Base-by-base conservation (phyloP, 2,329 filamentous ascomycete genomes). In the Arthrobotrys conoides region DNA sequence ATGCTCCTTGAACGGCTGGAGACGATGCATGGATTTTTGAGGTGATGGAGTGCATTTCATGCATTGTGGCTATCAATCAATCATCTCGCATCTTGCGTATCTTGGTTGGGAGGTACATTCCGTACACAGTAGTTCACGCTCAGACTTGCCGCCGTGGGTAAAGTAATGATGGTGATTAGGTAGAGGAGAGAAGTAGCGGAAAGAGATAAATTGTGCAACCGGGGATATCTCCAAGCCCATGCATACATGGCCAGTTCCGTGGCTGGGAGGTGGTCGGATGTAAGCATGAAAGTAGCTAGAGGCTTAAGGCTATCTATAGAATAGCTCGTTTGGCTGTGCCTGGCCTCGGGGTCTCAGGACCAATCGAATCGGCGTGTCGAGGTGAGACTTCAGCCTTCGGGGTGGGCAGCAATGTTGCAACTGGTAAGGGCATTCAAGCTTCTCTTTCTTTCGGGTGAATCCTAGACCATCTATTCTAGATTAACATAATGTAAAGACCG, bases 1-100 rank as follows among this genome's bases (percentile, higher is more conserved):
- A 61, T 61, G 57, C 57, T 61, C 57, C 57, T 44, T 30, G 57
- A 61, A 61, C 57, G 57, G 57, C 20, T 61, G 57, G 57, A 61
- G 57, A 44, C 57, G 57, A 61, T 44, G 36, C 53, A 59, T 59
- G 30, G 53, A 59, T 55, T n/a, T 41, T 41, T 9, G 44, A 20
- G 12, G n/a, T 14, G 24, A 20, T 59, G 53, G 53, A 59, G 27
- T 46, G 44, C 44, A 46, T 46, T 38, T n/a, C 57, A 59, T 38
- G 30, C 57, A 59, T 38, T 24, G 57, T 44, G 57, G 33, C 57
- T 44, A 61, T 61, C 57, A 61, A n/a, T 44, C 57, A 61, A 44
- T 44, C 33, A 41, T 24, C 20, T 61, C 33, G 57, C 57, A 61
- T 27, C 12, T 18, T 61, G 18, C 16, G 14, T 12, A 20, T n/a